Percentiles rank a stretch among this genome's conserved stretches.
phyloP scores from a whole-genome alignment of 352 stramenopile species.

The Thalassiosira pacifica region DNA sequence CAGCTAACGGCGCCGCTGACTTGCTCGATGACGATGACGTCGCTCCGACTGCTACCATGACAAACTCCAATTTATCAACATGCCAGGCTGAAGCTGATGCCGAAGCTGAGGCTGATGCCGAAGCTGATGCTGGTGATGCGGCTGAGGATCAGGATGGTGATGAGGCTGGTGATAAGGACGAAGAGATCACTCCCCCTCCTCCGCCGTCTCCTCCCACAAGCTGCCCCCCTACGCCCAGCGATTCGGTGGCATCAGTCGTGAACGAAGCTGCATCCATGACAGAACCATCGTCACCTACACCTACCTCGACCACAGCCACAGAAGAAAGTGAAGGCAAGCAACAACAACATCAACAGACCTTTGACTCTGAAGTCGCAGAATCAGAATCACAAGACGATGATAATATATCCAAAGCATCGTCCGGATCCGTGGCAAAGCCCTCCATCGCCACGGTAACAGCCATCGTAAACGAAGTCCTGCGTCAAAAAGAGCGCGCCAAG shows the following conservation, averaged over 20 bases:
- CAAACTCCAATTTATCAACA: no score
- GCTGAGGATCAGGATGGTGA: no score
- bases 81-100: no score
- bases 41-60: neutral
- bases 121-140: no score
- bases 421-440: neutral
- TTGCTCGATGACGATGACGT: neutral
- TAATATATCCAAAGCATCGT: neutral
- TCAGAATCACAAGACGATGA: neutral
- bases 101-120: no score
- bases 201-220: neutral
- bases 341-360: no score
- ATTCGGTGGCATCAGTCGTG: neutral
- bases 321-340: neutral
- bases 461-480: conserved; percentile 35
- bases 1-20: neutral
- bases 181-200: no score
- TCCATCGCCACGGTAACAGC: conserved; percentile 37
- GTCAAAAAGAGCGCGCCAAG: conserved; percentile 16
- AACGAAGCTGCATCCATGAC: neutral
- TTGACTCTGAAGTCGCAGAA: no score
- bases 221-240: neutral
- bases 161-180: no score
- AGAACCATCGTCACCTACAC: neutral
- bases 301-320: neutral